Conservation (phyloP, 768 basidiomycete genomes). For the Suillus clintonianus region DNA sequence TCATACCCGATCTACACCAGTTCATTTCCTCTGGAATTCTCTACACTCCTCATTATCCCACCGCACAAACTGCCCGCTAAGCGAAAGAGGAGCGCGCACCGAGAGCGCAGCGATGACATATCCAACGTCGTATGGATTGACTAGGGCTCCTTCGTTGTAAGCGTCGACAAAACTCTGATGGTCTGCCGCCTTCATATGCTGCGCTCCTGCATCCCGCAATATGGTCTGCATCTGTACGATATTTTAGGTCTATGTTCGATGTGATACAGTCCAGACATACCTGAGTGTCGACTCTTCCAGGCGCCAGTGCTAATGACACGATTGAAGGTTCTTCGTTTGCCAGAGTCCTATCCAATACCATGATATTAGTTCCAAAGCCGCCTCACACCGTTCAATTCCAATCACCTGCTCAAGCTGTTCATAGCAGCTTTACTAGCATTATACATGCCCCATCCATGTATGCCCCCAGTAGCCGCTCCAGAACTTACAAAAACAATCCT, state of each 20-base stretch:
- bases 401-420: slow-evolving; percentile 80
- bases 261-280: slow-evolving; percentile 40
- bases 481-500: slow-evolving; percentile 83
- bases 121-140: slow-evolving; percentile 73
- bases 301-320: slow-evolving; percentile 75
- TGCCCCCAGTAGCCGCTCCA: slow-evolving; percentile 73
- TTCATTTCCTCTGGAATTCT: slow-evolving; percentile 45
- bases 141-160: slow-evolving; percentile 66
- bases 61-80: slow-evolving; percentile 78
- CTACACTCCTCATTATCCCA: slow-evolving; percentile 78
- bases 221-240: slow-evolving; percentile 66
- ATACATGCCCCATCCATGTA: slow-evolving; percentile 78
- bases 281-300: slow-evolving; percentile 84
- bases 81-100: slow-evolving; percentile 56
- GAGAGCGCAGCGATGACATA: slow-evolving; percentile 79
- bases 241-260: slow-evolving; percentile 1
- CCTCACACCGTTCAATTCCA: slow-evolving; percentile 1
- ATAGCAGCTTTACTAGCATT: slow-evolving; percentile 86
- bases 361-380: slow-evolving; percentile 7
- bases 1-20: not conserved
- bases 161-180: slow-evolving; percentile 59
- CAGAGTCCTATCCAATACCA: slow-evolving; percentile 59
- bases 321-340: slow-evolving; percentile 82
- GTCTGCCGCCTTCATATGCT: slow-evolving; percentile 56
- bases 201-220: slow-evolving; percentile 52